Base-by-base conservation (phyloP, 768 basidiomycete genomes). In the Pisolithus sp. region DNA sequence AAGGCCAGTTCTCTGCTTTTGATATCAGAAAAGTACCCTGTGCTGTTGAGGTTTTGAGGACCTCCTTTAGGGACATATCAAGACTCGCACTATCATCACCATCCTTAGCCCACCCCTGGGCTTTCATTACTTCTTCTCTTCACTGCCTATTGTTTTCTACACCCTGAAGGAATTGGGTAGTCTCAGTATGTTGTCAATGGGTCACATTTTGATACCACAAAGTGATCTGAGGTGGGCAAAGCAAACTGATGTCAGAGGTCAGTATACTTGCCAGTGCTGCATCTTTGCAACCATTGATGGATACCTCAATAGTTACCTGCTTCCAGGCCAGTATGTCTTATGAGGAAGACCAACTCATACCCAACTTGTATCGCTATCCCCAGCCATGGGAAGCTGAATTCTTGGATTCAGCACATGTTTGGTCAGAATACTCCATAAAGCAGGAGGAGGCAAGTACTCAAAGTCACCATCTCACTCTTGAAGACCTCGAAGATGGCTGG, bases 341-440 rank as follows among this genome's bases (percentile, higher is more conserved):
- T 51, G 90, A 93, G 63, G 90, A 93, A 60, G 91, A 92, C 61
- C 89, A 94, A 62, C 79, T 98, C 28, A 98, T 97, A 63, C 95
- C 95, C 46, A 98, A 98, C 69, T 66, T 99, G 71, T 95, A 95
- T 73, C 89, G 96, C 57, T 95, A 98, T 68, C 77, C 95, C 12
- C 91, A 95, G 60, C 93, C 94, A 10, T 97, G 94, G 94, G 92
- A 95, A 65, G 90, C 93, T 0, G 94, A 97, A 66, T 97, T 99
- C 75, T 68, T 96, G 53, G 96, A 99, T 64, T 97, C 94, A 2
- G 94, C 94, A 37, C 92, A 96, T 60, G 96, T 99, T 38, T 99
- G 96, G 96, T 91, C 87, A 0, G 96, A 99, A 68, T 99, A 99
- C 68, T 94, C 95, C 0, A 90, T 97, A 93, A 99, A 98, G 77